phyloP scores from a whole-genome alignment of 2,329 filamentous ascomycete species.

The Epichloe bromicola region DNA sequence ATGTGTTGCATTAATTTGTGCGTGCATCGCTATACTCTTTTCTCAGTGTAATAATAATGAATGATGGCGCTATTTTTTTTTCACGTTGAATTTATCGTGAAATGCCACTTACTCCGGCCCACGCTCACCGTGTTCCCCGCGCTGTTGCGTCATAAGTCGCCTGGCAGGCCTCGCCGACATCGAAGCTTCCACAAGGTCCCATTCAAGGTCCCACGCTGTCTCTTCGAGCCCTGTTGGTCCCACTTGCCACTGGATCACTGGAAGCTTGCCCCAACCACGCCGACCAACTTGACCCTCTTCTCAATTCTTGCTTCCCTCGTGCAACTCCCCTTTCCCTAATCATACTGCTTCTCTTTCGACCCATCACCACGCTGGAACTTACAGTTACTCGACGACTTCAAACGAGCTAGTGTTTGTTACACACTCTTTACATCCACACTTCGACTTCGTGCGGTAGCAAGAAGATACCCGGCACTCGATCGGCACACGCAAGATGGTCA shows the following conservation, averaged over 20 bases:
- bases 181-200: constrained; percentile 22
- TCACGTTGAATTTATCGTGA: no score
- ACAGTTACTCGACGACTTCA: background rate
- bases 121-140: background rate
- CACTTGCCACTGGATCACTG: constrained; percentile 7
- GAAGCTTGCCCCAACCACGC: background rate
- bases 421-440: background rate
- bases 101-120: background rate
- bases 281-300: background rate
- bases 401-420: background rate
- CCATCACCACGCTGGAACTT: background rate
- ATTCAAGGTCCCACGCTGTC: constrained; percentile 18
- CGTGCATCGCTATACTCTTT: no score
- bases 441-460: background rate
- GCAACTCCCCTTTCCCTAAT: no score
- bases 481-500: constrained; percentile 54
- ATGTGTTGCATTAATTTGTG: no score
- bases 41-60: no score
- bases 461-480: background rate
- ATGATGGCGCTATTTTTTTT: no score
- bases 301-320: background rate
- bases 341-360: background rate
- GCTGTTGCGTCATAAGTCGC: constrained; percentile 2
- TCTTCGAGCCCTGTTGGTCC: background rate
- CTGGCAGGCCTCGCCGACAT: background rate